phyloP scores from a whole-genome alignment of 805 yeast species.

The Komagataella pastoris region DNA sequence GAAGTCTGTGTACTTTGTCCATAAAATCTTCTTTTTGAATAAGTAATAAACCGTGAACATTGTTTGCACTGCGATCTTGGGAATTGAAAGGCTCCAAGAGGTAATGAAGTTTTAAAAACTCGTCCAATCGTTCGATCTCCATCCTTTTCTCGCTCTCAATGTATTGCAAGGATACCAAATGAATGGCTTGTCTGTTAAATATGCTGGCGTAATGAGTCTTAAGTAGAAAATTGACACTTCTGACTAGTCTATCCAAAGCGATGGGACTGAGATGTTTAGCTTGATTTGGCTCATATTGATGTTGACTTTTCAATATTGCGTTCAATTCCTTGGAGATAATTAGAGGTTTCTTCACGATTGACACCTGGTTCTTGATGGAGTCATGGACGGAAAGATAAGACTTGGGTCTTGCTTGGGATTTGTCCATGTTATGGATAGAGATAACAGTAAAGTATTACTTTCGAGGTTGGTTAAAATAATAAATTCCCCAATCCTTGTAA shows the following conservation, averaged over 20 bases:
- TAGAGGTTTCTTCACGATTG: neutral
- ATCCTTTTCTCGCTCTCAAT: constrained; percentile 11
- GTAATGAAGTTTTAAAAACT: constrained; percentile 13
- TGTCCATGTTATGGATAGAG: neutral
- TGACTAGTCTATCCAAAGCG: neutral
- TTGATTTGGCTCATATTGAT: neutral
- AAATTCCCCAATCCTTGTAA: neutral
- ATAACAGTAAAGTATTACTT: no score
- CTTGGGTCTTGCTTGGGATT: neutral
- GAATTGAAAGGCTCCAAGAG: constrained; percentile 13
- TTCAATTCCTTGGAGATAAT: neutral
- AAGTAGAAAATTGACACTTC: neutral
- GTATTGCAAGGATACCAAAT: constrained; percentile 16
- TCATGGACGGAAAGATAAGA: neutral
- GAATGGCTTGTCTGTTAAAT: constrained; percentile 16
- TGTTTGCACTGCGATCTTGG: constrained; percentile 12
- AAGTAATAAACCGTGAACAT: constrained; percentile 11
- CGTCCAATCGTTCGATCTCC: constrained; percentile 7
- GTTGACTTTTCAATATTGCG: neutral
- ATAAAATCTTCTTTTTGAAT: constrained; percentile 12
- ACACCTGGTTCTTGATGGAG: neutral
- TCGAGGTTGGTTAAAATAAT: neutral
- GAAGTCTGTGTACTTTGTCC: neutral
- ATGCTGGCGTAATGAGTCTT: neutral
- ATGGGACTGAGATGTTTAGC: neutral